Evolutionary conservation across 2,329 filamentous ascomycete species (phyloP), one percentile per base, ranked within the genome.

Genomic region (Colletotrichum sp.): DNA sequence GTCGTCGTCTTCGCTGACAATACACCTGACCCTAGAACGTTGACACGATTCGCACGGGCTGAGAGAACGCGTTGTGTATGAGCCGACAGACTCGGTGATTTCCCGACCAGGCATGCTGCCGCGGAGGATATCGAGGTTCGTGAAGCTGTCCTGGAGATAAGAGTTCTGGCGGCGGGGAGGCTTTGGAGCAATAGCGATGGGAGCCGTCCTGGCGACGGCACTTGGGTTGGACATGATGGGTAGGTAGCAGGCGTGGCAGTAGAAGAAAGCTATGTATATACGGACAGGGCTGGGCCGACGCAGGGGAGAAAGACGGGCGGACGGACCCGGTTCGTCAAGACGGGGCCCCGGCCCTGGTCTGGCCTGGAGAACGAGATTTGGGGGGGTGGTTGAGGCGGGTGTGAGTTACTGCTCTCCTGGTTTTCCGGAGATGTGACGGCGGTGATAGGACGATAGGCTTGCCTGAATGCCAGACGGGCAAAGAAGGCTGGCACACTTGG

Each of bases 21-120:
- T 92, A 86, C 95, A 97, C 85, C 93, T 93, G 81, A 92, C 92
- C 83, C 95, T 94, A 79, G 94, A 91, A 84, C 91, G 90, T 78
- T 93, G 90, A 84, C 95, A 97, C 75, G 93, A 92, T 86, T 95
- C 93, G 85, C 94, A 95, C 52, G 92, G 91, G 72, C 90, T 86
- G 74, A 85, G 80, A 75, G 87, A 86, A 68, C 87, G 85, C 75
- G 84, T 82, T 77, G 83, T 81, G 73, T 83, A 82, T 80, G 82
- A 82, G 85, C 83, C 83, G 71, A 73, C 70, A 85, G 84, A 84
- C 86, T 90, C 90, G 59, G 88, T 86, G 22, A 90, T 90, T 79
- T 88, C 88, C 78, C 89, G 85, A 80, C 88, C 88, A 81, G 87
- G 88, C 81, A 89, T 86, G 81, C 88, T 90, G 79, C 86, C 85